Base-by-base conservation (phyloP, 108 stramenopile species). In the Parmales sp. region DNA sequence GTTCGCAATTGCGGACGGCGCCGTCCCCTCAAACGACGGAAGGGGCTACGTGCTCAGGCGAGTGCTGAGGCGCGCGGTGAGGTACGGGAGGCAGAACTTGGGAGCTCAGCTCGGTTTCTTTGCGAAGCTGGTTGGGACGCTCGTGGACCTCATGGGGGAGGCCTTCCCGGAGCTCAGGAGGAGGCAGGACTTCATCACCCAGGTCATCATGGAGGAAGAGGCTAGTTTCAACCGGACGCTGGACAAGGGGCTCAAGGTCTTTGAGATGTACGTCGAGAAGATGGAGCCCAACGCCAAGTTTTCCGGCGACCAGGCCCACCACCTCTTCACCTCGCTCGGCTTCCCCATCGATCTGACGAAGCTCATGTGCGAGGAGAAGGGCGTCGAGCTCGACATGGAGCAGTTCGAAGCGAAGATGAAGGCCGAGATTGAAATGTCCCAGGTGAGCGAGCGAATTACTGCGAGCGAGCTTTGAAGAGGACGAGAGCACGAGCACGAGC, bases 1-100 rank as follows among this genome's bases (percentile, higher is more conserved):
- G 13, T 95, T 98, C 74, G 95, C 98, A 74, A 98, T 98, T 82
- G 89, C 96, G 37, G 98, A 99, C 85, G 98, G 98, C 19, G 95
- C 94, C 28, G 85, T 89, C 49, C 98, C 98, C n/a, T 90, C 86
- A 37, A 95, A 93, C 73, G 96, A 96, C 54, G 98, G 96, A 37
- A 85, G 98, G 38, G 98, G 98, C 25, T 99, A 99, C 74, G 98
- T 98, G 5, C 76, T 99, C 18, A 76, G 98, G 46, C 86, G 98
- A 39, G 86, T 97, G 4, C 71, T 98, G 75, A 50, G 49, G 49
- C 89, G 98, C 73, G 98, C 96, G 31, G 95, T 96, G 8, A 80
- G 98, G 65, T 97, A 94, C 74, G 96, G 96, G 31, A 83, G 92
- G 48, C 92, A 97, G 73, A 87, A 92, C 67, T 76, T 99, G 28